Evolutionary conservation across 495 filamentous ascomycete species (phyloP).

Genomic region (Staphylotrichum tortipilum): DNA sequence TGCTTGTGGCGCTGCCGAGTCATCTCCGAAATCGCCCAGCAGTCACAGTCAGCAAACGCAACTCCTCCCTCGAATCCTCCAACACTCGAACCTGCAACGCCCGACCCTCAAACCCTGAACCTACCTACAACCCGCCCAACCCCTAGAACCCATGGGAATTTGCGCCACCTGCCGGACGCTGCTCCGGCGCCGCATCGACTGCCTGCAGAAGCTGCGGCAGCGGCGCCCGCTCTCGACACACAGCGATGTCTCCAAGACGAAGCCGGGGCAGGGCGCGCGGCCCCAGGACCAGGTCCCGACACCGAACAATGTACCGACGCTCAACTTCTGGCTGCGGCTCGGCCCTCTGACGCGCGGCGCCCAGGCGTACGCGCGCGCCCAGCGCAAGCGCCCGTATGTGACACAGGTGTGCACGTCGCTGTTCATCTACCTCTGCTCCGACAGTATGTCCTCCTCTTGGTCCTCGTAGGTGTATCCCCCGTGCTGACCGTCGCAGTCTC

Average conservation of each 20-base stretch:
- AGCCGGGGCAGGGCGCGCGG: slow-evolving; percentile 16
- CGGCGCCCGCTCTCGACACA: slow-evolving; percentile 23
- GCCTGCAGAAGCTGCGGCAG: slow-evolving; percentile 13
- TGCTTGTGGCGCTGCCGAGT: no score
- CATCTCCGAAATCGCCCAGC: no score
- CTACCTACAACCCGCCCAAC: no score
- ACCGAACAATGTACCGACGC: slow-evolving; percentile 36
- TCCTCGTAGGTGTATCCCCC: no score
- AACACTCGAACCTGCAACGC: neutral
- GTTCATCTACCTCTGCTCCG: slow-evolving; percentile 70
- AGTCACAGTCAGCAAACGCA: no score
- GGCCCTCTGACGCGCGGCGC: slow-evolving; percentile 54
- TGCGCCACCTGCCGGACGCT: slow-evolving; percentile 9
- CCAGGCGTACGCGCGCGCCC: slow-evolving; percentile 60
- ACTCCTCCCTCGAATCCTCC: no score
- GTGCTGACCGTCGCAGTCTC: slow-evolving; percentile 37
- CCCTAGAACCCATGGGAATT: slow-evolving; percentile 10
- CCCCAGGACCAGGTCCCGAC: slow-evolving; percentile 31
- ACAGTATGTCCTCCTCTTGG: slow-evolving; percentile 29
- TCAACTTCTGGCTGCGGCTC: slow-evolving; percentile 44
- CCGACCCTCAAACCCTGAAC: neutral
- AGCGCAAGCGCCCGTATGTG: slow-evolving; percentile 59
- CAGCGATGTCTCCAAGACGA: slow-evolving; percentile 1
- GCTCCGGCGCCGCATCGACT: slow-evolving; percentile 18
- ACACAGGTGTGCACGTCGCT: slow-evolving; percentile 72